Evolutionary conservation across 1,139 yeast species (phyloP).

Genomic region (Suhomyces guaymorum): DNA sequence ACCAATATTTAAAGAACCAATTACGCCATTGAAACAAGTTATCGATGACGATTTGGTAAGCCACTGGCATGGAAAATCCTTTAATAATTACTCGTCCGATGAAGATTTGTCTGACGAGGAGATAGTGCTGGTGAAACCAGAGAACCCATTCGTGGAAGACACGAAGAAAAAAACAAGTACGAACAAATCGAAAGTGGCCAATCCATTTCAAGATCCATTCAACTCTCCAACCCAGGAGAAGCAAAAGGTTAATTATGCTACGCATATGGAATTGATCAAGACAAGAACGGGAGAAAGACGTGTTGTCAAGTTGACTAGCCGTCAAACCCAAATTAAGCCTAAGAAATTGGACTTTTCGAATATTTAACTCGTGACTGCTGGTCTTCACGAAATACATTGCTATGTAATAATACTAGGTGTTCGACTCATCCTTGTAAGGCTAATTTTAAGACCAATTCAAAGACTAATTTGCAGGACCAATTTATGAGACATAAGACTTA

Average conservation of each 20-base stretch:
- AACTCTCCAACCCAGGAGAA: slow-evolving; percentile 8
- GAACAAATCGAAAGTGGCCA: slow-evolving; percentile 1
- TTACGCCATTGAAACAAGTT: slow-evolving; percentile 39
- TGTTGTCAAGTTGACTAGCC: slow-evolving; percentile 34
- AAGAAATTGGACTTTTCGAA: slow-evolving; percentile 39
- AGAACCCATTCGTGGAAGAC: slow-evolving; percentile 16
- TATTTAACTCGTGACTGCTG: slow-evolving; percentile 12
- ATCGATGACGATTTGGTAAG: slow-evolving; percentile 35
- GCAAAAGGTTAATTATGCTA: slow-evolving; percentile 29
- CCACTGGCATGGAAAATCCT: slow-evolving; percentile 42
- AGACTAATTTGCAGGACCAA: no score
- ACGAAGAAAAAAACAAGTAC: neutral
- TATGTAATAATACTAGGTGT: no score
- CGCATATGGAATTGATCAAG: slow-evolving; percentile 43
- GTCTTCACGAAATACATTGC: slow-evolving; percentile 11
- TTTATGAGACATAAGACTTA: no score
- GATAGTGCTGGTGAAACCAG: slow-evolving; percentile 9
- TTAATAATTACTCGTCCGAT: slow-evolving; percentile 29
- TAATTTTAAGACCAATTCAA: neutral
- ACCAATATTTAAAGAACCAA: slow-evolving; percentile 10
- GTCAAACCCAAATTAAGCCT: slow-evolving; percentile 42
- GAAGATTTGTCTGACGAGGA: slow-evolving; percentile 27
- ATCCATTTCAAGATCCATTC: slow-evolving; percentile 12
- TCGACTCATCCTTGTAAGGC: no score
- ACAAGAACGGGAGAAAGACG: slow-evolving; percentile 41